phyloP scores from a whole-genome alignment of 2,329 filamentous ascomycete genomes.

The Colletotrichum sidae region DNA sequence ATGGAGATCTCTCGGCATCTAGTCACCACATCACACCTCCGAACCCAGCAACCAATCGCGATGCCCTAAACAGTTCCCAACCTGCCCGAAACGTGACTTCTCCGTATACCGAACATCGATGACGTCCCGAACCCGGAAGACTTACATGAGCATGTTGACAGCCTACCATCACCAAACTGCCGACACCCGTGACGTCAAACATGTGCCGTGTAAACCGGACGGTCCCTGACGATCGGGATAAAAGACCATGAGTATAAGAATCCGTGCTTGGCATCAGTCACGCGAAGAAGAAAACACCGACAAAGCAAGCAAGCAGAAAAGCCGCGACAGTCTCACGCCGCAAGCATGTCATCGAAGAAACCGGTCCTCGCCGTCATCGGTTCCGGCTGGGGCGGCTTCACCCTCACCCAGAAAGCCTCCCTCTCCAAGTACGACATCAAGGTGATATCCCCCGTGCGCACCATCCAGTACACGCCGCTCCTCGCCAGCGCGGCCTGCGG shows the following conservation, averaged over 20 bases:
- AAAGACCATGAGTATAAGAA: background rate
- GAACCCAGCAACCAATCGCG: constrained; percentile 9
- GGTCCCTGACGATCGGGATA: background rate
- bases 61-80: background rate
- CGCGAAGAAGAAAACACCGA: no score
- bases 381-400: constrained; percentile 81
- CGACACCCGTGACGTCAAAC: constrained; percentile 22
- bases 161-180: background rate
- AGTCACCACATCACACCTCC: background rate
- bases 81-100: constrained; percentile 10
- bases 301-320: no score
- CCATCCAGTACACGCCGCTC: constrained; percentile 98
- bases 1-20: constrained; percentile 35
- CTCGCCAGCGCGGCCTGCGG: constrained; percentile 97
- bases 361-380: constrained; percentile 62
- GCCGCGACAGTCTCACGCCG: no score
- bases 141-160: background rate
- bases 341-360: background rate
- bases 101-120: constrained; percentile 18
- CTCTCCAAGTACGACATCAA: constrained; percentile 99
- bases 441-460: constrained; percentile 97
- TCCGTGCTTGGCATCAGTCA: background rate
- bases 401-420: constrained; percentile 73
- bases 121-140: constrained; percentile 25
- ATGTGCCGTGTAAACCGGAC: background rate